phyloP scores from a whole-genome alignment of 768 basidiomycete genomes.

The Amanita pseudoporphyria region DNA sequence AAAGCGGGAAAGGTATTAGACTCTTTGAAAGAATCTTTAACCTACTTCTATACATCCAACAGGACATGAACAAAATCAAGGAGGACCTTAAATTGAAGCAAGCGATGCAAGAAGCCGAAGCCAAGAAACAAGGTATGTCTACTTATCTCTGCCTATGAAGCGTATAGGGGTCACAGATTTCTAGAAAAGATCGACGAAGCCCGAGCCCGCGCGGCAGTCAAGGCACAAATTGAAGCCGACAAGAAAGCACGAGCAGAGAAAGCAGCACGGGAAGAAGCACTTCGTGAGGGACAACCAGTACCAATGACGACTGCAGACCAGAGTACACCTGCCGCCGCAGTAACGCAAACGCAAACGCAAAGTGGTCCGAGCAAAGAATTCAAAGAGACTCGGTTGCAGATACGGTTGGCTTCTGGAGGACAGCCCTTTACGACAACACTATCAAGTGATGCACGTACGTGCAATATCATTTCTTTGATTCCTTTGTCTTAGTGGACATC shows the following conservation, averaged over 20 bases:
- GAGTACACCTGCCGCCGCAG: conserved; percentile 24
- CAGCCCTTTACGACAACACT: conserved; percentile 74
- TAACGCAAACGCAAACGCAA: conserved; percentile 8
- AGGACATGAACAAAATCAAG: conserved; percentile 66
- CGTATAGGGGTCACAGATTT: neutral
- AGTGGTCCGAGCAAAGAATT: conserved; percentile 63
- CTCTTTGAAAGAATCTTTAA: neutral
- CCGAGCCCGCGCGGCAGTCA: conserved; percentile 76
- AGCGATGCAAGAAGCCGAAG: conserved; percentile 73
- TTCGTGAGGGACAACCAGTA: conserved; percentile 63
- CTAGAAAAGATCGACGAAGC: conserved; percentile 87
- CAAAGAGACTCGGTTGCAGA: conserved; percentile 83
- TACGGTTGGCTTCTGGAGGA: conserved; percentile 75
- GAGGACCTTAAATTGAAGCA: conserved; percentile 77
- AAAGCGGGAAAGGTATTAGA: conserved; percentile 68
- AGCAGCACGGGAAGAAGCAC: conserved; percentile 81
- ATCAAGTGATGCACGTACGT: conserved; percentile 69
- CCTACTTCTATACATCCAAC: neutral
- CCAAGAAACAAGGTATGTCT: conserved; percentile 61
- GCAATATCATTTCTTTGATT: neutral
- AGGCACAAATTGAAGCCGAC: conserved; percentile 92
- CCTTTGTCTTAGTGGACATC: neutral
- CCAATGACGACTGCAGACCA: conserved; percentile 19
- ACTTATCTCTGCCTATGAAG: neutral
- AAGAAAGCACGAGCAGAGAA: conserved; percentile 85